Evolutionary conservation across 2,329 filamentous ascomycete species (phyloP), one percentile per base, ranked within the genome.

Genomic region (Aurifilum marmelostoma): DNA sequence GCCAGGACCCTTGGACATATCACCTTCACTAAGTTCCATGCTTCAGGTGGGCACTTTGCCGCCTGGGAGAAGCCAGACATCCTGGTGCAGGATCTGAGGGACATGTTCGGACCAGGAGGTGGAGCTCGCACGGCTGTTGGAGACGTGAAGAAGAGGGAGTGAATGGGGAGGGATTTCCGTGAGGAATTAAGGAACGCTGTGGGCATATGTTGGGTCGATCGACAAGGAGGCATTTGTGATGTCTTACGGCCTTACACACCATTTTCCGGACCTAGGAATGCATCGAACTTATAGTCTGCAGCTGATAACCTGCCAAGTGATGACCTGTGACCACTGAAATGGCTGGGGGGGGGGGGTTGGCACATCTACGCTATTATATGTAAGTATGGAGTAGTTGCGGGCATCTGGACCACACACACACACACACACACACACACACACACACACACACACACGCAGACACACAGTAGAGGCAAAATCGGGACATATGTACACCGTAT

Each of bases 21-120:
- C 0, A 88, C 90, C 0, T 88, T 85, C 63, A 84, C 89, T 72
- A 81, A 78, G 9, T 74, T 77, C 5, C 83, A 87, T 59, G 75
- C 81, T 0, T 79, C 79, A 4, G 87, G 87, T 0, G 88, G 88
- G 0, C 88, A 90, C 75, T 91, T 90, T 74, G 87, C 87, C 0
- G 84, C 88, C 0, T 85, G 83, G 74, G 88, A 91, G 76, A 78
- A 79, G n/a, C 88, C 89, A 0, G 79, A 86, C n/a, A 77, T 80
- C 3, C 77, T 91, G 32, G 84, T 80, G 0, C 76, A 76, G 3
- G 88, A 91, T 74, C 70, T 90, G 66, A 80, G 80, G 71, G 79
- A 79, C 8, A 89, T 90, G 87, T 89, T 89, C 78, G 83, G 84
- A 16, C 52, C 50, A 16, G 58, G 78, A 0, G 84, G 84, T 0